Base-by-base conservation (phyloP, 2,329 filamentous ascomycete genomes). In the Sarocladiaceae sp. region DNA sequence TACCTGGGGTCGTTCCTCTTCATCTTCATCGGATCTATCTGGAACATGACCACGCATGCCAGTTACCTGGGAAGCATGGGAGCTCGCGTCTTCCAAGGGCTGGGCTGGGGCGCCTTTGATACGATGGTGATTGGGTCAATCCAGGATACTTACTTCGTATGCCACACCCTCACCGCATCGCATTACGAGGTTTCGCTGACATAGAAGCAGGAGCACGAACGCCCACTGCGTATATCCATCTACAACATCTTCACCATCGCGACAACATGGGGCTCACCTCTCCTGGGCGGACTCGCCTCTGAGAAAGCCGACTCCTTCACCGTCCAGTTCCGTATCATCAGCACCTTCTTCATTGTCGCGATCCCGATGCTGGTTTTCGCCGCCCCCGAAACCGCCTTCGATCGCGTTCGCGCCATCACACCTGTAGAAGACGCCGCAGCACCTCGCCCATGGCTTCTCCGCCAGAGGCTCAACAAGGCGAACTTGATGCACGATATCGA, bases 41-140 rank as follows among this genome's bases (percentile, higher is more conserved):
- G 73, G 72, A 76, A 73, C 49, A 70, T 68, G 47, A 61, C 63
- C 15, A 63, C 70, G 4, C 53, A 54, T 6, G 54, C 55, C 39
- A 66, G 57, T 49, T 73, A 69, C 44, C 60, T 58, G 7, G 63
- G 71, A 45, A 72, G 70, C 52, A 69, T 79, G 67, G 67, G 65
- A 0, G 70, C 74, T 2, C 66, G 77, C 9, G 53, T 76, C 15
- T 64, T 80, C 26, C 74, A 80, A 53, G 76, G 75, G 1, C 45
- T 80, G 0, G 76, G 72, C n/a, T 78, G 77, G 72, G 76, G 76
- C 5, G 69, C 71, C 10, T 76, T 80, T 47, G 77, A 81, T 50
- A 70, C 67, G 4, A 57, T 80, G 31, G 62, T 77, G 23, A 58
- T 72, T 24, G 67, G 66, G 2, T 73, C 71, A 2, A 72, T 81